Evolutionary conservation across 352 stramenopile genomes (phyloP), one percentile per base, ranked within the genome.

Genomic region (Phytophthora idaei): DNA sequence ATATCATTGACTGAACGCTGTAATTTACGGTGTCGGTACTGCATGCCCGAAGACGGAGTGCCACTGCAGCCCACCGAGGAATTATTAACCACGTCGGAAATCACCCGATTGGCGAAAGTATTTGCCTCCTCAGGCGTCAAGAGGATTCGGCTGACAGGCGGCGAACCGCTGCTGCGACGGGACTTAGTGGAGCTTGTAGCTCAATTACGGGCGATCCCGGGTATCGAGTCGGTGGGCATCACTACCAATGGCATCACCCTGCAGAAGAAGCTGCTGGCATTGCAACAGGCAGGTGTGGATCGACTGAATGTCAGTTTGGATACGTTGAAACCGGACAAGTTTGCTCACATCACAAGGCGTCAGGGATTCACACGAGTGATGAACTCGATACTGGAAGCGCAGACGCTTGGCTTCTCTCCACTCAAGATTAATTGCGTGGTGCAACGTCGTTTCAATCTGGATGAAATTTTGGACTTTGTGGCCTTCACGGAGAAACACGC

Each of bases 371-470:
- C 74, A 11, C 83, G 86, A 14, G 96, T 99, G 8, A 85, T 97
- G 70, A 75, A 81, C 8, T 69, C 90, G 1, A 97, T 99, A 62
- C 60, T 86, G 27, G 83, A 89, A 47, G 90, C 88, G 2, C 74
- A 90, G 25, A 34, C 37, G 27, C 64, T 86, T 10, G 80, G 77
- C 2, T 83, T 88, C 31, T 50, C 76, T 21, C 82, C 81, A 14
- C 88, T 98, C 17, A 99, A 99, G 80, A 87, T 99, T 42, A 99
- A 99, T 83, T 98, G 92, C 76, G 95, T 98, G 5, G 95, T 99
- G 8, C 98, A 99, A 85, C 92, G 94, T 12, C 92, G 95, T 57
- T 90, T 98, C 44, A 99, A 99, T 77, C 76, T 98, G 42, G 81
- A 98, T 57, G 97, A 99, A 72, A 51, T 99, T 15, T 64, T 85